Evolutionary conservation across 2,329 filamentous ascomycete species (phyloP).

Genomic region (Arthrinium puccinioides): DNA sequence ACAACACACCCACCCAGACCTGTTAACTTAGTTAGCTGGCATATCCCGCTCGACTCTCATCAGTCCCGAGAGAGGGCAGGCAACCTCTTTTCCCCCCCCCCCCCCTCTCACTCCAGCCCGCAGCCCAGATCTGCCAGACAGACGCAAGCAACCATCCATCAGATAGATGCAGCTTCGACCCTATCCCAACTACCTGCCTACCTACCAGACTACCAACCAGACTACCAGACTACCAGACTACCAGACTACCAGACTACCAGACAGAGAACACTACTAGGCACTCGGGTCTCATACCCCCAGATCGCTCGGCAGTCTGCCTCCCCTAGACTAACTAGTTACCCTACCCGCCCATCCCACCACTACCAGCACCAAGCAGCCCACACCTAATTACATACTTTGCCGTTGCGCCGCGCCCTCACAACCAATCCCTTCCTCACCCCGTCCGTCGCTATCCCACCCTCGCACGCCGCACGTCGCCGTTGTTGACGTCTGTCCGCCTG

Average conservation of each 20-base stretch:
- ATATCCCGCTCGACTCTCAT: too few relatives aligned
- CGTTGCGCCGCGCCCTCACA: constrained; percentile 7
- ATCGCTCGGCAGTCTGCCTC: constrained; percentile 11
- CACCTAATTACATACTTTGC: constrained; percentile 8
- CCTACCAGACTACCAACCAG: not conserved
- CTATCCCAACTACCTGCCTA: too few relatives aligned
- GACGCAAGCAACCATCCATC: constrained; percentile 4
- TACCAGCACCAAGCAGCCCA: constrained; percentile 13
- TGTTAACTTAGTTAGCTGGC: constrained; percentile 3
- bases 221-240: too few relatives aligned
- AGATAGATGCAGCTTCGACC: constrained; percentile 3
- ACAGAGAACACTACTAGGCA: too few relatives aligned
- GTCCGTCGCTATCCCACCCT: constrained; percentile 2
- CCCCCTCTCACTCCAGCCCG: too few relatives aligned
- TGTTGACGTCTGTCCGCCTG: constrained; percentile 12
- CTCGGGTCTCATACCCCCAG: constrained; percentile 2
- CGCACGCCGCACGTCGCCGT: constrained; percentile 14
- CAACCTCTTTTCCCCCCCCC: too few relatives aligned
- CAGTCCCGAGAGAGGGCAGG: too few relatives aligned
- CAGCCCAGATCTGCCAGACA: constrained; percentile 5
- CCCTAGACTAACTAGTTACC: too few relatives aligned
- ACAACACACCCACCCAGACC: not conserved
- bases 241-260: too few relatives aligned
- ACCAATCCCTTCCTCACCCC: constrained; percentile 5
- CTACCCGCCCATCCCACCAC: constrained; percentile 23